Conservation (phyloP, 352 stramenopile species). For the Phytopythium vexans region DNA sequence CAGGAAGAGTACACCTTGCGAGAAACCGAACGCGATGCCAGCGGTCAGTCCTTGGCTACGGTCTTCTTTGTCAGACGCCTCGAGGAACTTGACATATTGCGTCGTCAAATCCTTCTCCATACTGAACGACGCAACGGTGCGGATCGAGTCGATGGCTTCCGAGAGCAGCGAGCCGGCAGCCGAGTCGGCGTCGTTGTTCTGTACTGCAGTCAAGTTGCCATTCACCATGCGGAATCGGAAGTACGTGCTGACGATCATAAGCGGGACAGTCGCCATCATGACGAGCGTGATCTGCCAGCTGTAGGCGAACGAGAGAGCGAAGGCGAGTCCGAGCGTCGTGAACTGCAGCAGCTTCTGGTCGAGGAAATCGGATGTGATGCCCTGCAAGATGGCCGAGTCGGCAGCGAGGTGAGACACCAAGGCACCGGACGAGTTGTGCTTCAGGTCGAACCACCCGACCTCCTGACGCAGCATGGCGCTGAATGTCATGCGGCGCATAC, state of each 20-base stretch:
- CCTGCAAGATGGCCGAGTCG: conserved; percentile 54
- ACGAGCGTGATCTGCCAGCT: conserved; percentile 44
- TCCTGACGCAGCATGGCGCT: conserved; percentile 58
- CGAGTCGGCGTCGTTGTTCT: conserved; percentile 20
- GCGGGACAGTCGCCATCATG: conserved; percentile 19
- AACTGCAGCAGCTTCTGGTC: conserved; percentile 28
- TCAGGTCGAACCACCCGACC: conserved; percentile 62
- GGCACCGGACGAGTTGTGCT: conserved; percentile 51
- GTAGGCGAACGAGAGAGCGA: conserved; percentile 28
- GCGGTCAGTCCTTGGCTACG: conserved; percentile 32
- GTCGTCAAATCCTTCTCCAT: conserved; percentile 21
- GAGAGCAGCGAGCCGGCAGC: conserved; percentile 19
- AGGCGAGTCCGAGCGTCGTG: conserved; percentile 17
- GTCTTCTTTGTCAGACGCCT: conserved; percentile 19
- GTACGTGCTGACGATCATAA: conserved; percentile 10
- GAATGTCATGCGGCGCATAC: conserved; percentile 26
- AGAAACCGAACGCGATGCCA: conserved; percentile 47
- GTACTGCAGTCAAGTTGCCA: conserved; percentile 13
- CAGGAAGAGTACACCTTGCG: conserved; percentile 49
- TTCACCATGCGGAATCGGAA: conserved; percentile 16
- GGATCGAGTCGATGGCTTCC: conserved; percentile 29
- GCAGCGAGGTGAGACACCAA: conserved; percentile 47
- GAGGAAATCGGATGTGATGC: conserved; percentile 30
- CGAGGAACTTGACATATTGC: conserved; percentile 18
- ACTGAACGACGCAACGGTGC: conserved; percentile 36